These are phyloP conservation scores for Aspergillus puulaauensis DNA, from an alignment of 2,329 filamentous ascomycete species.

Conservation along the genomic window DNA sequence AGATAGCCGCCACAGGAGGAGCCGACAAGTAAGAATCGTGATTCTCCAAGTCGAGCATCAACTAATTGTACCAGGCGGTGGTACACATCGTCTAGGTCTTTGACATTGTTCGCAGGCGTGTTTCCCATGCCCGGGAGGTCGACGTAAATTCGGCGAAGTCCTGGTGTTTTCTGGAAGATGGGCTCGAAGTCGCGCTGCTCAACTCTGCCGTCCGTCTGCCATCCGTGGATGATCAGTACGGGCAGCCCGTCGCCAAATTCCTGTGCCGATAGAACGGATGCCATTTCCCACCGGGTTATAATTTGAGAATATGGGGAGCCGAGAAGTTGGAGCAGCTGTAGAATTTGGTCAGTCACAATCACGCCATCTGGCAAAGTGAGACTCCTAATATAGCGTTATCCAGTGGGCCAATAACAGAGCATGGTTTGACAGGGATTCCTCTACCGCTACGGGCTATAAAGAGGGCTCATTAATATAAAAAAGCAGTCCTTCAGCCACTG, in stretches of 20 bases:
- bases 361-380: not conserved
- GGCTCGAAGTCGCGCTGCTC: slow-evolving; percentile 30
- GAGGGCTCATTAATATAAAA: too few relatives aligned
- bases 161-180: slow-evolving; percentile 22
- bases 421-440: too few relatives aligned
- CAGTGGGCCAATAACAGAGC: too few relatives aligned
- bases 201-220: slow-evolving; percentile 21
- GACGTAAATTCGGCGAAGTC: slow-evolving; percentile 27
- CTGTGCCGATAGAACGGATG: slow-evolving; percentile 20
- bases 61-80: slow-evolving; percentile 26
- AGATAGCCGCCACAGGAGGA: slow-evolving; percentile 31
- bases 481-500: too few relatives aligned
- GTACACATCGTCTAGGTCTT: slow-evolving; percentile 28
- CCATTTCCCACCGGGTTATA: slow-evolving; percentile 8
- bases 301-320: not conserved
- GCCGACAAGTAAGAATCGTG: slow-evolving; percentile 25
- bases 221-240: slow-evolving; percentile 30
- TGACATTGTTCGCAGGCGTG: slow-evolving; percentile 25
- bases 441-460: too few relatives aligned
- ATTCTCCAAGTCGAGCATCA: slow-evolving; percentile 23
- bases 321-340: not conserved
- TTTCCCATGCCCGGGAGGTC: slow-evolving; percentile 31
- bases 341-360: not conserved
- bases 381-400: too few relatives aligned
- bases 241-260: slow-evolving; percentile 27